phyloP scores from a whole-genome alignment of 2,329 filamentous ascomycete genomes.

The Trichothecium sympodiale region DNA sequence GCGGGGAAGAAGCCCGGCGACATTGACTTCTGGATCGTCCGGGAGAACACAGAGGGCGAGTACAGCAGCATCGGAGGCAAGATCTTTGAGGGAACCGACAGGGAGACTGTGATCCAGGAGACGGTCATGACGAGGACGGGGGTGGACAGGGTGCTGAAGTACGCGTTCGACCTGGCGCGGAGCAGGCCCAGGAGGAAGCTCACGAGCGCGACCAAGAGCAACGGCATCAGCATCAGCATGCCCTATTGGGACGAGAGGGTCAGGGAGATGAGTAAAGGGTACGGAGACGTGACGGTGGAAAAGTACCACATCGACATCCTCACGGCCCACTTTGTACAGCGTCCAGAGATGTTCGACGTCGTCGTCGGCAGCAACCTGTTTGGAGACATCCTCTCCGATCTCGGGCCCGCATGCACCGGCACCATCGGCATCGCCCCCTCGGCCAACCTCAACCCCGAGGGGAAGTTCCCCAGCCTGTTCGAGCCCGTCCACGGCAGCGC shows the following conservation, averaged over 20 bases:
- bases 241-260: slow-evolving; percentile 58
- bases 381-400: slow-evolving; percentile 59
- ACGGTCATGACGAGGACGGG: slow-evolving; percentile 51
- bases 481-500: slow-evolving; percentile 62
- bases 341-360: slow-evolving; percentile 48
- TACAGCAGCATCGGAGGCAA: slow-evolving; percentile 55
- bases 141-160: slow-evolving; percentile 50
- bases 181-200: slow-evolving; percentile 46
- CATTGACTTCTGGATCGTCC: slow-evolving; percentile 55
- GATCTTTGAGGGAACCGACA: slow-evolving; percentile 45
- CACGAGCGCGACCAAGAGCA: slow-evolving; percentile 56
- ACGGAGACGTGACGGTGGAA: slow-evolving; percentile 46
- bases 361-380: slow-evolving; percentile 54
- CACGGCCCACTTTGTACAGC: slow-evolving; percentile 51
- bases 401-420: slow-evolving; percentile 59
- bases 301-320: slow-evolving; percentile 60
- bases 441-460: slow-evolving; percentile 51
- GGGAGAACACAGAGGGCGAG: slow-evolving; percentile 59
- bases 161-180: slow-evolving; percentile 52
- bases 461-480: slow-evolving; percentile 43
- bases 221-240: slow-evolving; percentile 57
- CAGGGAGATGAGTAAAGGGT: slow-evolving; percentile 39
- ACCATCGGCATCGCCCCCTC: slow-evolving; percentile 65
- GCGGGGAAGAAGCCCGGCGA: slow-evolving; percentile 41
- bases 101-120: slow-evolving; percentile 52